These are phyloP conservation scores for Oryza brachyantha DNA, from an alignment of 176 grass and related monocot genomes.

Conservation along the genomic window DNA sequence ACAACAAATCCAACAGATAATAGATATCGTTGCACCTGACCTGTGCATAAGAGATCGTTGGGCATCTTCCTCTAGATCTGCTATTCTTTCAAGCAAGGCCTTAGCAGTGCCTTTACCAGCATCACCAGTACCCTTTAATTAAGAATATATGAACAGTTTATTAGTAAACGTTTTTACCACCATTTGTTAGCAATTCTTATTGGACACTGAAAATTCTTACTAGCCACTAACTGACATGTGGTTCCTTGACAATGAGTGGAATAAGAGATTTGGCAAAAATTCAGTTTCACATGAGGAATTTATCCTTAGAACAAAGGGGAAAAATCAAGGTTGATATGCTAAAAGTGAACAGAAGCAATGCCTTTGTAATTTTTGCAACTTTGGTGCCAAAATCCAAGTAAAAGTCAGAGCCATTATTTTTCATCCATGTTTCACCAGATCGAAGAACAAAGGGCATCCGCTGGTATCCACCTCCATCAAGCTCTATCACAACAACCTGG, in stretches of 20 bases:
- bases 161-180: slow-evolving; percentile 12
- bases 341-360: slow-evolving; percentile 19
- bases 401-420: slow-evolving; percentile 88
- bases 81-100: slow-evolving; percentile 76
- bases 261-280: background rate
- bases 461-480: slow-evolving; percentile 61
- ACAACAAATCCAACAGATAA: slow-evolving; percentile 18
- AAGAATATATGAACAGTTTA: slow-evolving; percentile 33
- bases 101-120: slow-evolving; percentile 81
- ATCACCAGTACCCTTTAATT: slow-evolving; percentile 61
- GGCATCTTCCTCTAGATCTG: slow-evolving; percentile 83
- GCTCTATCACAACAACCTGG: slow-evolving; percentile 79
- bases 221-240: background rate
- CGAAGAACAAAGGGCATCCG: slow-evolving; percentile 85
- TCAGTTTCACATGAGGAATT: background rate
- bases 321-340: background rate
- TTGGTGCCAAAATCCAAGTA: slow-evolving; percentile 58
- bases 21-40: slow-evolving; percentile 37
- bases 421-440: slow-evolving; percentile 79
- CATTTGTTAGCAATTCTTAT: background rate
- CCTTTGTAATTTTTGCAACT: slow-evolving; percentile 58
- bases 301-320: background rate
- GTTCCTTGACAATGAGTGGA: background rate
- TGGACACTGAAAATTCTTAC: background rate
- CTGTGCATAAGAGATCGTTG: slow-evolving; percentile 99